phyloP scores from a whole-genome alignment of 495 filamentous ascomycete genomes.

The Aspergillus panamensis region DNA sequence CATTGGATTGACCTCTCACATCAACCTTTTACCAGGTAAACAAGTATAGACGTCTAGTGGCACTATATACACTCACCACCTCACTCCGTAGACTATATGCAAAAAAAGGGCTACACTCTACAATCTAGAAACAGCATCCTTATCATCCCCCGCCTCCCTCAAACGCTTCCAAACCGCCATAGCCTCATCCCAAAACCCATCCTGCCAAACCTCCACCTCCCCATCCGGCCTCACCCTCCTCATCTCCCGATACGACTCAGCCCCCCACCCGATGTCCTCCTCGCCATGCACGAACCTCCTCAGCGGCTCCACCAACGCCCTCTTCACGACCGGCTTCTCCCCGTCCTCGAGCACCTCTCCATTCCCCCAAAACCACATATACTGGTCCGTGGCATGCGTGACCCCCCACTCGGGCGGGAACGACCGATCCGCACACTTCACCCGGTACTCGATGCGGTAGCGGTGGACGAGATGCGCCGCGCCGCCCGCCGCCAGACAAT shows the following conservation, averaged over 20 bases:
- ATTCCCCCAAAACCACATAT: conserved; percentile 57
- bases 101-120: background rate
- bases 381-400: conserved; percentile 54
- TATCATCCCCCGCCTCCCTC: conserved; percentile 21
- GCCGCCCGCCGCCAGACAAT: conserved; percentile 29
- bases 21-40: too few relatives aligned
- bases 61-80: too few relatives aligned
- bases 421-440: conserved; percentile 38
- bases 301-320: conserved; percentile 43
- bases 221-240: conserved; percentile 45
- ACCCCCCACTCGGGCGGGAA: conserved; percentile 52
- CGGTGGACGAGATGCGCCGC: conserved; percentile 35
- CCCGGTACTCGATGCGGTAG: conserved; percentile 50
- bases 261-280: conserved; percentile 34
- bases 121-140: conserved; percentile 7
- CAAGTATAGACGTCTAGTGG: too few relatives aligned
- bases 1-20: background rate
- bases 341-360: conserved; percentile 32
- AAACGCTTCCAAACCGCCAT: conserved; percentile 44
- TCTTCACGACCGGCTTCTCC: conserved; percentile 42
- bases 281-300: conserved; percentile 43
- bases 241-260: conserved; percentile 27
- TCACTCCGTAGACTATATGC: background rate
- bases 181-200: conserved; percentile 46
- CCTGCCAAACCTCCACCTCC: conserved; percentile 40